Evolutionary conservation across 2,329 filamentous ascomycete species (phyloP).

Genomic region (Ophiostoma himal-ulmi): DNA sequence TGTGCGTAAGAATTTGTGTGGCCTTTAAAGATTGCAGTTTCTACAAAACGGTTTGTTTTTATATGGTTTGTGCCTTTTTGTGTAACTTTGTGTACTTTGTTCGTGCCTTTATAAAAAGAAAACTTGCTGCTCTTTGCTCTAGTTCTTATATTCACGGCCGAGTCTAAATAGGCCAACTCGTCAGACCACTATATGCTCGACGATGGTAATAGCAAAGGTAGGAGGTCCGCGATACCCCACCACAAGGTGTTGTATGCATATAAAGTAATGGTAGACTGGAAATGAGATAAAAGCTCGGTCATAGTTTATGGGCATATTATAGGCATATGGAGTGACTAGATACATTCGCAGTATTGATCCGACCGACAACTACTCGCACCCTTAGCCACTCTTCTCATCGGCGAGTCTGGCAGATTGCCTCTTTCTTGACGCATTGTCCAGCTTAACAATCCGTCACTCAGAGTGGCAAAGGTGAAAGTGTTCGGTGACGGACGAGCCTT

Average conservation of each 20-base stretch:
- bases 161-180: no score
- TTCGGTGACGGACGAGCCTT: slow-evolving; percentile 5
- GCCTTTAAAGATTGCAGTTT: no score
- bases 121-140: neutral
- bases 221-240: neutral
- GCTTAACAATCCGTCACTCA: neutral
- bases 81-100: no score
- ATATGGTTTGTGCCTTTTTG: no score
- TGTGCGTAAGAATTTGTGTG: neutral
- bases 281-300: neutral
- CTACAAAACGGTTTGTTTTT: no score
- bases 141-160: neutral
- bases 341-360: neutral
- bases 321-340: no score
- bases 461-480: neutral
- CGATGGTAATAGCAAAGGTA: no score
- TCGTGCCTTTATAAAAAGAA: no score
- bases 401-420: neutral
- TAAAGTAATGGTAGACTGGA: neutral
- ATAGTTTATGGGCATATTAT: neutral
- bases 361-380: neutral
- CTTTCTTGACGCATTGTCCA: neutral
- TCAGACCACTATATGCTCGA: no score
- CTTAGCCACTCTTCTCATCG: neutral
- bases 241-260: neutral